A percentile compares a stretch with the other conserved stretches of the same genome.
Conservation (phyloP, 208 protist genomes). For the Trypanosoma lewisi region DNA sequence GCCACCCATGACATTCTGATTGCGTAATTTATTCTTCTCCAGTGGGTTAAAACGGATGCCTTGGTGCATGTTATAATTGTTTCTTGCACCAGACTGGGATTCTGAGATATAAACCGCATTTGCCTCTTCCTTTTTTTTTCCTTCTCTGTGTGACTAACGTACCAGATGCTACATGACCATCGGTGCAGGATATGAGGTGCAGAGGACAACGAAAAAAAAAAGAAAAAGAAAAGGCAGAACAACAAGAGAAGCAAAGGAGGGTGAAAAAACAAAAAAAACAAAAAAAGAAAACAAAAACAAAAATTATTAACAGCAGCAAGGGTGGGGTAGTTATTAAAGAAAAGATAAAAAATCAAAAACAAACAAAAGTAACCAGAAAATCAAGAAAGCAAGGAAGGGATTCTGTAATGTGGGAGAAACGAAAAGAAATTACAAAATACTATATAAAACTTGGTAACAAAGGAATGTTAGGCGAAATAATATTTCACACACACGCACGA, state of each 20-base stretch:
- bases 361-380: not conserved
- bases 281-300: conserved; percentile 20
- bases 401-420: no score
- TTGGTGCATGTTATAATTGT: not conserved
- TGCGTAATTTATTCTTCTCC: no score
- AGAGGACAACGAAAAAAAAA: conserved; percentile 1
- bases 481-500: not conserved
- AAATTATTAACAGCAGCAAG: no score
- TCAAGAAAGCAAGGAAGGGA: no score
- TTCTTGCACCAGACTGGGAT: not conserved
- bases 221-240: not conserved
- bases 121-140: not conserved
- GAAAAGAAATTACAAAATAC: not conserved
- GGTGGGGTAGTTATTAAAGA: not conserved
- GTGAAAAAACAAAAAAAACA: conserved; percentile 6
- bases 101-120: not conserved
- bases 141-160: not conserved
- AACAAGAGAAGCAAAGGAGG: conserved; percentile 6
- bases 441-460: not conserved
- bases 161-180: not conserved
- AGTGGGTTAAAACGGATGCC: not conserved
- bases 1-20: conserved; percentile 26
- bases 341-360: conserved; percentile 25
- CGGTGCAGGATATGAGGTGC: not conserved
- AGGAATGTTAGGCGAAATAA: not conserved